Evolutionary conservation across 2,329 filamentous ascomycete species (phyloP).

Genomic region (Hymenoscyphus albidus): DNA sequence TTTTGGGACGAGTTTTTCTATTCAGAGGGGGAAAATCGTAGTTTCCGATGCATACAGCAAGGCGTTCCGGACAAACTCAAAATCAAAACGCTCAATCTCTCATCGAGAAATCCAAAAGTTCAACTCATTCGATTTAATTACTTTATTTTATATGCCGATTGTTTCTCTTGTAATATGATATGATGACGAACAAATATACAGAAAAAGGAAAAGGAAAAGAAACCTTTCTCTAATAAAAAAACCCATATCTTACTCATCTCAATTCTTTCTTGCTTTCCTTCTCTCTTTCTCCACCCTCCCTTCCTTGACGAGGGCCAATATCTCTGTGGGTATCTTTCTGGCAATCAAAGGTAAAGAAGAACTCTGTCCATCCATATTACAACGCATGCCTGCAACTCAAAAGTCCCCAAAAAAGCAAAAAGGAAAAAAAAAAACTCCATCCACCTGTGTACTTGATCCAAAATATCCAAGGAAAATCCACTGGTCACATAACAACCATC

Average conservation of each 20-base stretch:
- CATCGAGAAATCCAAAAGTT: not conserved
- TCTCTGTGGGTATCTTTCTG: constrained; percentile 9
- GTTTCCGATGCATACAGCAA: constrained; percentile 6
- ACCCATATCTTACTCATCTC: not conserved
- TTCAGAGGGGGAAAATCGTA: too few species aligned
- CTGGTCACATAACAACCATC: constrained; percentile 3
- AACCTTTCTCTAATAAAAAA: not conserved
- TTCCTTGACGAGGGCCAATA: not conserved
- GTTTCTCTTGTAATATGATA: too few species aligned
- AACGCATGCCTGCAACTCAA: not conserved
- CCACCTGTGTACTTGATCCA: not conserved
- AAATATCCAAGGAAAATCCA: not conserved
- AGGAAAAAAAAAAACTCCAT: not conserved
- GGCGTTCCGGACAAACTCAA: constrained; percentile 10
- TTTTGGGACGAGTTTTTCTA: too few species aligned
- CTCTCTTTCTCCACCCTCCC: not conserved
- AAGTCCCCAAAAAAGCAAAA: not conserved
- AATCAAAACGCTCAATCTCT: not conserved
- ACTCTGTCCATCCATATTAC: not conserved
- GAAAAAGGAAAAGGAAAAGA: too few species aligned
- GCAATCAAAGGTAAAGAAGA: constrained; percentile 3
- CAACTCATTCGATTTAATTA: not conserved
- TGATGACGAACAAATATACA: too few species aligned
- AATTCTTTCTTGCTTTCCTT: not conserved
- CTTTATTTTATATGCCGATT: too few species aligned